Percentiles rank a stretch among this genome's conserved stretches.
phyloP scores from a whole-genome alignment of 352 stramenopile genomes.

The Phytophthora pisi region DNA sequence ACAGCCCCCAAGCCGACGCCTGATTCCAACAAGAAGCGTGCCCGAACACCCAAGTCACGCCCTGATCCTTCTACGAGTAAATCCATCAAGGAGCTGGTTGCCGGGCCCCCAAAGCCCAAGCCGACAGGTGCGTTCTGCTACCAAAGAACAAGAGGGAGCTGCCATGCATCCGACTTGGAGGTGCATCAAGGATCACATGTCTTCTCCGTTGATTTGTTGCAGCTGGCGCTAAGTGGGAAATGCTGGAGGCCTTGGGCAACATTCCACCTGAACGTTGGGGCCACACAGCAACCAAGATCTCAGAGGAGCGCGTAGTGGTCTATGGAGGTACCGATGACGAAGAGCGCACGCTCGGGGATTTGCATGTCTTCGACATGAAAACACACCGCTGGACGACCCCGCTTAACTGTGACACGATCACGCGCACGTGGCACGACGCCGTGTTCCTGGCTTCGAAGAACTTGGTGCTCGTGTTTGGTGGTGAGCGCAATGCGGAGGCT shows the following conservation, averaged over 20 bases:
- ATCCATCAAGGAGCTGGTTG: slow-evolving; percentile 29
- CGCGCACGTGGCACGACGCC: slow-evolving; percentile 90
- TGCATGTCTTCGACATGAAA: slow-evolving; percentile 87
- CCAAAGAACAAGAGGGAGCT: neutral
- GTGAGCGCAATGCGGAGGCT: slow-evolving; percentile 71
- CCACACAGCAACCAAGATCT: slow-evolving; percentile 90
- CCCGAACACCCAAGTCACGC: slow-evolving; percentile 31
- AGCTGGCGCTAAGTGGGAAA: slow-evolving; percentile 44
- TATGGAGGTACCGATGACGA: slow-evolving; percentile 93
- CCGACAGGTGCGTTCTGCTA: slow-evolving; percentile 28
- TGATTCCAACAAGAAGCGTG: slow-evolving; percentile 53
- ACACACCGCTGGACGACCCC: slow-evolving; percentile 79
- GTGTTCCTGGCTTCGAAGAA: slow-evolving; percentile 90
- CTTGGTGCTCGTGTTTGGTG: slow-evolving; percentile 93
- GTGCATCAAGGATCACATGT: neutral
- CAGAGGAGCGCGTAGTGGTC: slow-evolving; percentile 84
- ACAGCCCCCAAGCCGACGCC: slow-evolving; percentile 36
- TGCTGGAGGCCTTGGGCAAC: slow-evolving; percentile 42
- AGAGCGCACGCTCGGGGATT: slow-evolving; percentile 78
- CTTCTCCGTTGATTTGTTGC: neutral
- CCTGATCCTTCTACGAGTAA: slow-evolving; percentile 25
- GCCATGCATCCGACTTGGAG: neutral
- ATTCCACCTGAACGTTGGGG: slow-evolving; percentile 83
- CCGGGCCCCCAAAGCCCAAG: slow-evolving; percentile 16
- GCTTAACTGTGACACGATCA: slow-evolving; percentile 90